These are phyloP conservation scores for Apiospora arundinis DNA, from an alignment of 2,329 filamentous ascomycete genomes.

Conservation along the genomic window DNA sequence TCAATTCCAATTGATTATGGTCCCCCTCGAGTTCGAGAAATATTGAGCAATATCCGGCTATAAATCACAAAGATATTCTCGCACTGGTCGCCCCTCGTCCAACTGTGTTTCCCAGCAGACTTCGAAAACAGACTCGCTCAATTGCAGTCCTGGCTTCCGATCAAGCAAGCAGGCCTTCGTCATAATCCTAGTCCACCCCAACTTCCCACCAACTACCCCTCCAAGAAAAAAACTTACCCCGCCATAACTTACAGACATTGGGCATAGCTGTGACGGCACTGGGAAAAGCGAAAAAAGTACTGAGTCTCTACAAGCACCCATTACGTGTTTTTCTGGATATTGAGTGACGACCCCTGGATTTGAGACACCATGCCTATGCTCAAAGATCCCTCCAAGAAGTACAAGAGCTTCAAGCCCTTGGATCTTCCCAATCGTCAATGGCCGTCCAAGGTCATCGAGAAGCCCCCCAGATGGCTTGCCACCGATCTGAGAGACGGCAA, in stretches of 20 bases:
- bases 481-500: constrained; percentile 92
- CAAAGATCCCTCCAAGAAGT: constrained; percentile 78
- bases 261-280: neutral
- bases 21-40: neutral
- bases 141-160: neutral
- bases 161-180: neutral
- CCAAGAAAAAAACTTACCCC: constrained; percentile 17
- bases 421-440: constrained; percentile 78
- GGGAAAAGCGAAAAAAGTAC: neutral
- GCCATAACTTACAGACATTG: neutral
- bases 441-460: constrained; percentile 82
- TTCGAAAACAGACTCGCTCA: neutral
- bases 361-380: constrained; percentile 56
- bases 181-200: constrained; percentile 8
- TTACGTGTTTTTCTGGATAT: constrained; percentile 8
- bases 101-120: neutral
- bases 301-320: constrained; percentile 5
- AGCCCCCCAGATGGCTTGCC: constrained; percentile 88
- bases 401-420: constrained; percentile 71
- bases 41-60: neutral
- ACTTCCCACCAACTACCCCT: constrained; percentile 9
- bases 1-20: neutral
- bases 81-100: neutral
- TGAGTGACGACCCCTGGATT: constrained; percentile 22
- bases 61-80: neutral